Conservation (phyloP, 805 yeast genomes). For the Yamadazyma takamatsuzukensis region DNA sequence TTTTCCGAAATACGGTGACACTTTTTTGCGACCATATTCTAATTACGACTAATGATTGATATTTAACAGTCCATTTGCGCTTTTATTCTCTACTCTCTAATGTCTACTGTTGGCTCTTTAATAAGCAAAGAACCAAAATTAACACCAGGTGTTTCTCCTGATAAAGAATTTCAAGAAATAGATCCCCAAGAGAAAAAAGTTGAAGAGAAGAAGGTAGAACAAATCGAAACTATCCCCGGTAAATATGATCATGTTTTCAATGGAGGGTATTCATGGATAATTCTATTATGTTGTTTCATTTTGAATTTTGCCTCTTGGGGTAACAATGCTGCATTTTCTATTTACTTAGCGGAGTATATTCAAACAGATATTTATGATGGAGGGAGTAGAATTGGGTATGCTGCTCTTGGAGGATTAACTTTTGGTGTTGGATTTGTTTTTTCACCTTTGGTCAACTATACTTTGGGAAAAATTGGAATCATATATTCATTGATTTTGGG, state of each 20-base stretch:
- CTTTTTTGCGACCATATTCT: too few species aligned
- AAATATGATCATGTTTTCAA: too few species aligned
- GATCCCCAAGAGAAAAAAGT: too few species aligned
- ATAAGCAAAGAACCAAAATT: too few species aligned
- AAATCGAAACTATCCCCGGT: too few species aligned
- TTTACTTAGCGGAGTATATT: slow-evolving; percentile 53
- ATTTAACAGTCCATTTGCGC: background rate
- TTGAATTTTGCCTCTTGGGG: slow-evolving; percentile 3
- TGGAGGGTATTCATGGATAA: too few species aligned
- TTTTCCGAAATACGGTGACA: too few species aligned
- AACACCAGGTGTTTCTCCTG: background rate
- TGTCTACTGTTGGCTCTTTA: too few species aligned
- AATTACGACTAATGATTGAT: too few species aligned
- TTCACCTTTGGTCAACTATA: slow-evolving; percentile 42
- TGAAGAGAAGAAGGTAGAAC: too few species aligned
- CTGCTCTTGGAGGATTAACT: slow-evolving; percentile 64
- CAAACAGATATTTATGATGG: slow-evolving; percentile 45
- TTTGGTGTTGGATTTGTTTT: too few species aligned
- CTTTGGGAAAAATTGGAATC: slow-evolving; percentile 1
- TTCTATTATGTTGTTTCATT: background rate
- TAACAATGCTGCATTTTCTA: slow-evolving; percentile 27
- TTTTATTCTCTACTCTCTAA: background rate
- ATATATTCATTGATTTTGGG: slow-evolving; percentile 39
- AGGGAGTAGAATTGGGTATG: slow-evolving; percentile 52
- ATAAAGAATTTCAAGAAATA: background rate